phyloP scores from a whole-genome alignment of 176 grass and related monocot species.

The Aegilops umbellulata region DNA sequence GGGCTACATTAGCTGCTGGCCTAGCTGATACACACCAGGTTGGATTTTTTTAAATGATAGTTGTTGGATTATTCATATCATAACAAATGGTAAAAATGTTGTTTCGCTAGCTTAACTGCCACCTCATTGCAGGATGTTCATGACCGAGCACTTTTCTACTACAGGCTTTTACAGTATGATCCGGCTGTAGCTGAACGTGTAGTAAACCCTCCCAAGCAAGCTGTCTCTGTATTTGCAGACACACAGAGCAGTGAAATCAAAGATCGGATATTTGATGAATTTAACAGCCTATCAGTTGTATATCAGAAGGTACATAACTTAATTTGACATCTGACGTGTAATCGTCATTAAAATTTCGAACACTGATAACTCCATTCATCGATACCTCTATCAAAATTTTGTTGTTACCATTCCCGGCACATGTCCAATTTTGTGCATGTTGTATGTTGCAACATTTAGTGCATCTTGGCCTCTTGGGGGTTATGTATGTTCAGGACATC shows the following conservation, averaged over 20 bases:
- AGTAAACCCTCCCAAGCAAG: constrained; percentile 98
- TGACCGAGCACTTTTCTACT: constrained; percentile 95
- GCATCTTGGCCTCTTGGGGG: constrained; percentile 10
- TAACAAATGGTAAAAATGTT: constrained; percentile 15
- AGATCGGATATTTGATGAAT: constrained; percentile 99
- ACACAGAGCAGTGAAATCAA: constrained; percentile 94
- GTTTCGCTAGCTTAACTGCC: constrained; percentile 20
- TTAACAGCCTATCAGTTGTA: constrained; percentile 86
- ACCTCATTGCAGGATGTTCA: constrained; percentile 82
- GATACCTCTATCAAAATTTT: background rate
- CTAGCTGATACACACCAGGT: constrained; percentile 91
- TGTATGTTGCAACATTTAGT: background rate
- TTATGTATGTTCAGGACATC: background rate
- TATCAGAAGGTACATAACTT: constrained; percentile 83
- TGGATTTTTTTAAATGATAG: background rate
- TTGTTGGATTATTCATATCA: background rate
- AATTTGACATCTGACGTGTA: background rate
- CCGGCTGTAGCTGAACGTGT: constrained; percentile 76
- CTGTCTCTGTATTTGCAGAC: constrained; percentile 98
- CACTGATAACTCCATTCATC: background rate
- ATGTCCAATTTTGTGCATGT: background rate
- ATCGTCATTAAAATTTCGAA: background rate
- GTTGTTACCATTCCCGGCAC: background rate
- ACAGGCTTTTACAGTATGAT: constrained; percentile 96
- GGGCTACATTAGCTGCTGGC: constrained; percentile 86